A percentile compares a stretch with the other conserved stretches of the same genome.
These are phyloP conservation scores for Peronospora belbahrii DNA, from an alignment of 352 stramenopile species.

Conservation along the genomic window DNA sequence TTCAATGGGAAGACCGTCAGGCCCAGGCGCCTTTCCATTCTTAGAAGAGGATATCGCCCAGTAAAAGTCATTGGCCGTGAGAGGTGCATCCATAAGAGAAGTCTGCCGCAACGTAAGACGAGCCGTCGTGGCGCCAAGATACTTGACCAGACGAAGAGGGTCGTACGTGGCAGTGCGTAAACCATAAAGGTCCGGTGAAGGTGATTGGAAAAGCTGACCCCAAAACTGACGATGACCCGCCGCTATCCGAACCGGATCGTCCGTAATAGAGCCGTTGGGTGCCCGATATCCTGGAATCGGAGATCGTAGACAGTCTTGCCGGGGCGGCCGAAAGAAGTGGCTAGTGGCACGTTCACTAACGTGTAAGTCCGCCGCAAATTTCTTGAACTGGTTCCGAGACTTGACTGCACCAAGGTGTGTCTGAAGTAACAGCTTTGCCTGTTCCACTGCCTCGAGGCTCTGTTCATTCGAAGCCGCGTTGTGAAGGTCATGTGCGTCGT, in stretches of 20 bases:
- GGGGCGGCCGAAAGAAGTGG: constrained; percentile 7
- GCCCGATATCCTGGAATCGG: not conserved
- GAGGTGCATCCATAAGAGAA: too few relatives aligned
- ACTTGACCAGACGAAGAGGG: not conserved
- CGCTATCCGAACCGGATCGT: constrained; percentile 3
- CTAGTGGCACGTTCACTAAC: constrained; percentile 4
- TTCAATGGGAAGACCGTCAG: too few relatives aligned
- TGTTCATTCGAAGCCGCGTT: not conserved
- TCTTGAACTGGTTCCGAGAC: constrained; percentile 5
- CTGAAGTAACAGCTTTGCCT: not conserved
- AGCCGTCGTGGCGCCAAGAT: too few relatives aligned
- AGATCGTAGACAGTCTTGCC: constrained; percentile 6
- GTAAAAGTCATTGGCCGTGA: too few relatives aligned
- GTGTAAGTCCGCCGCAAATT: constrained; percentile 10
- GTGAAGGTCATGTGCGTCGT: constrained; percentile 2
- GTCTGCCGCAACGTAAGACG: too few relatives aligned
- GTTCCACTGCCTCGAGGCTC: constrained; percentile 1
- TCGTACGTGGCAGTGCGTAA: not conserved
- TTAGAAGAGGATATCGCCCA: too few relatives aligned
- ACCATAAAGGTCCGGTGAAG: constrained; percentile 5
- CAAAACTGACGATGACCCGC: constrained; percentile 1
- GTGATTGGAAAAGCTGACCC: constrained; percentile 6
- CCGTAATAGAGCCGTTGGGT: not conserved
- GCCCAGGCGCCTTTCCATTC: too few relatives aligned
- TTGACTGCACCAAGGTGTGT: not conserved